Percentiles rank a stretch among this genome's conserved stretches.
phyloP scores from a whole-genome alignment of 495 filamentous ascomycete genomes.

The Lasiosphaeria miniovina region DNA sequence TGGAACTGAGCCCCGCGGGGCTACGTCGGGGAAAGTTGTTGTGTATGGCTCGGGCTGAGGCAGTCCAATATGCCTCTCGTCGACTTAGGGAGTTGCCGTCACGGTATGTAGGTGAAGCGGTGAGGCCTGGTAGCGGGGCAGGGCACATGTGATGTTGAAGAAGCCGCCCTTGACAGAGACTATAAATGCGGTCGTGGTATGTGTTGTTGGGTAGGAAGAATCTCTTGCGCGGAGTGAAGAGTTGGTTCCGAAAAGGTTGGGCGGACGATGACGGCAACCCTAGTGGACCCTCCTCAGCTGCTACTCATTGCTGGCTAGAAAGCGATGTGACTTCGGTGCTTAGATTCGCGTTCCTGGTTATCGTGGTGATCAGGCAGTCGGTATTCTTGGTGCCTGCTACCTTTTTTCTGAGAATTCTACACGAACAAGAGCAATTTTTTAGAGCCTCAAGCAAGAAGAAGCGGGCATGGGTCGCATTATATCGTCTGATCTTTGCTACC shows the following conservation, averaged over 20 bases:
- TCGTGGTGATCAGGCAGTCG: slow-evolving; percentile 10
- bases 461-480: slow-evolving; percentile 46
- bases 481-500: slow-evolving; percentile 49
- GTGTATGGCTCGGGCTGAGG: slow-evolving; percentile 12
- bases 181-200: slow-evolving; percentile 20
- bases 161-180: slow-evolving; percentile 19
- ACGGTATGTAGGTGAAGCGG: slow-evolving; percentile 11
- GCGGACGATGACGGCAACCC: slow-evolving; percentile 25
- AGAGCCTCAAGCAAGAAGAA: slow-evolving; percentile 29
- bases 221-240: slow-evolving; percentile 13
- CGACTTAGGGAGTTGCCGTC: slow-evolving; percentile 4
- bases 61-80: slow-evolving; percentile 13
- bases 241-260: slow-evolving; percentile 30
- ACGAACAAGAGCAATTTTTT: slow-evolving; percentile 32
- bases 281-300: slow-evolving; percentile 30
- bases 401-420: slow-evolving; percentile 26
- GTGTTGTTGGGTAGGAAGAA: slow-evolving; percentile 11
- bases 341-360: slow-evolving; percentile 7
- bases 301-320: slow-evolving; percentile 34
- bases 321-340: slow-evolving; percentile 11
- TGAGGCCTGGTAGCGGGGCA: slow-evolving; percentile 27
- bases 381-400: slow-evolving; percentile 20
- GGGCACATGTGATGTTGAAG: slow-evolving; percentile 38
- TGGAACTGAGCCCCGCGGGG: slow-evolving; percentile 46
- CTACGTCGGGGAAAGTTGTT: slow-evolving; percentile 27